Base-by-base conservation (phyloP, 2,329 filamentous ascomycete genomes). In the Neonectria hederae region DNA sequence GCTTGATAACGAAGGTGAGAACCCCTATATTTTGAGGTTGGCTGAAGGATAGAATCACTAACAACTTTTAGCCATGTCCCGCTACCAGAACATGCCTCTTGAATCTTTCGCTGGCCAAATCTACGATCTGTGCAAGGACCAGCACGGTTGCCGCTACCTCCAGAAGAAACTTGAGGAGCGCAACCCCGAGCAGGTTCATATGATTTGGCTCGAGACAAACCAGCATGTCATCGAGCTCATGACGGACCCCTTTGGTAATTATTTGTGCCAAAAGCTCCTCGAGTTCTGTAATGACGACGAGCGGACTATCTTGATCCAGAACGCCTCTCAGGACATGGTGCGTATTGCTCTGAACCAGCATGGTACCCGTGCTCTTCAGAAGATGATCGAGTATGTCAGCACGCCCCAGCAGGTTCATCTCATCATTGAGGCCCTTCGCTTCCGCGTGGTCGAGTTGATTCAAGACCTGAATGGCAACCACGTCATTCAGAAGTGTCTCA, bases 201-300 rank as follows among this genome's bases (percentile, higher is more conserved):
- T 94, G 84, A 98, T 99, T 78, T 99, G 97, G 85, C 84, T 90
- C 30, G 96, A 99, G 83, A 97, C 94, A 57, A 93, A 95, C 76
- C 87, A 92, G 76, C 94, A 98, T 78, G 94, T 99, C 72, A 90
- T 97, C 68, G 96, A 99, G 83, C 86, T 99, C 69, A 99, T 99
- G 96, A 97, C 94, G 65, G 95, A 99, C 80, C 95, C 96, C 10
- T 99, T 99, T 79, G 96, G 96, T 78, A 99, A 99, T 84, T 99
- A 99, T 80, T 89, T 99, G 71, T 98, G 95, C 84, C 96, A 99
- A 84, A 99, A 98, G 86, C 85, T 99, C 67, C 87, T 99, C 32
- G 96, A 99, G 82, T 97, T 91, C 79, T 95, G 93, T 82, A 97
- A 93, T 77, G 92, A 98, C 75, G 93, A 97, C 56, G 95, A 99